Percentiles rank a stretch among this genome's conserved stretches.
phyloP scores from a whole-genome alignment of 805 yeast genomes.

The Saccharomycopsis vini region DNA sequence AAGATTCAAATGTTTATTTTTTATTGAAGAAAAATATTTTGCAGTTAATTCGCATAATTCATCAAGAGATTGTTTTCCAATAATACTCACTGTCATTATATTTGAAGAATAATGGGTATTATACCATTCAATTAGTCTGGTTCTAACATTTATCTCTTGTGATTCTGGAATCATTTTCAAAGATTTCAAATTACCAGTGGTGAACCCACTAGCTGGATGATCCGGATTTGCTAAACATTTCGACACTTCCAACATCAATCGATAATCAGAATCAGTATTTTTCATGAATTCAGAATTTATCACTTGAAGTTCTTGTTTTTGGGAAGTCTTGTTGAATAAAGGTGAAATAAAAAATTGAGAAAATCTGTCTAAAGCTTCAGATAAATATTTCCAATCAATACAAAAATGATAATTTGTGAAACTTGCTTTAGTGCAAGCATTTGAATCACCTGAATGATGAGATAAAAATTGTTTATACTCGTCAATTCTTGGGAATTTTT shows the following conservation, averaged over 20 bases:
- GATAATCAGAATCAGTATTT: slow-evolving; percentile 78
- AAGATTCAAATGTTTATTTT: slow-evolving; percentile 9
- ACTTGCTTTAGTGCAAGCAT: slow-evolving; percentile 84
- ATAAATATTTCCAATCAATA: slow-evolving; percentile 61
- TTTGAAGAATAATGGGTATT: slow-evolving; percentile 69
- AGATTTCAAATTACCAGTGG: slow-evolving; percentile 82
- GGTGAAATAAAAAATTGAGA: slow-evolving; percentile 89
- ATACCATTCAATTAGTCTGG: slow-evolving; percentile 71
- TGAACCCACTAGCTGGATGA: slow-evolving; percentile 82
- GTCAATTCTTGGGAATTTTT: slow-evolving; percentile 68
- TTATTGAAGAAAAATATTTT: slow-evolving; percentile 26
- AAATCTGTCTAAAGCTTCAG: slow-evolving; percentile 87
- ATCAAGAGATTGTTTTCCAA: slow-evolving; percentile 75
- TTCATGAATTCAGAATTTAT: slow-evolving; percentile 95
- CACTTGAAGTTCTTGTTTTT: slow-evolving; percentile 87
- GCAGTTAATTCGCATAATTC: slow-evolving; percentile 63
- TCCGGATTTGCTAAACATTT: slow-evolving; percentile 59
- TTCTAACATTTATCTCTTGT: slow-evolving; percentile 66
- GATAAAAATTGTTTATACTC: slow-evolving; percentile 69
- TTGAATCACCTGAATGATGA: slow-evolving; percentile 80
- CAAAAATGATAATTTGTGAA: slow-evolving; percentile 91
- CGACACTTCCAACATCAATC: slow-evolving; percentile 84
- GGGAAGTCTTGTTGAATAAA: slow-evolving; percentile 49
- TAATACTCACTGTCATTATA: slow-evolving; percentile 75
- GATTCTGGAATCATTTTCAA: slow-evolving; percentile 55